These are phyloP conservation scores for Paecilomyces formosus DNA, from an alignment of 2,329 filamentous ascomycete genomes.

Conservation along the genomic window DNA sequence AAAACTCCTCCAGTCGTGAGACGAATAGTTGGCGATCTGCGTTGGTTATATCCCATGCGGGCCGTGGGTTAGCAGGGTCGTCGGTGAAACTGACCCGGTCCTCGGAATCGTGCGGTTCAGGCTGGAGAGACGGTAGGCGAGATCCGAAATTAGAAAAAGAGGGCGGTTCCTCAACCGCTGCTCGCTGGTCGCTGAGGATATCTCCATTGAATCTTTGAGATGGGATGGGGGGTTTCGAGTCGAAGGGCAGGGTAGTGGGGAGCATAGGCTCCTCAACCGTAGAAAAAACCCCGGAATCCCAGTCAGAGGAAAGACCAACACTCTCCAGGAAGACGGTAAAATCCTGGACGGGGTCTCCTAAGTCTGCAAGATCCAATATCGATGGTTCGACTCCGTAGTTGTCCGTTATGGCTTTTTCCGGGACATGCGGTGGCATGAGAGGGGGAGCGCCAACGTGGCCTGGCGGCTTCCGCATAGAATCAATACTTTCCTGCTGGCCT, in stretches of 20 bases:
- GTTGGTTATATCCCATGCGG: slow-evolving; percentile 42
- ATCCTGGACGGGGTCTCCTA: slow-evolving; percentile 43
- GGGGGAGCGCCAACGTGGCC: slow-evolving; percentile 26
- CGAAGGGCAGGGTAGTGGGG: slow-evolving; percentile 27
- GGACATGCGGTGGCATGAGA: slow-evolving; percentile 23
- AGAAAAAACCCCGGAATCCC: slow-evolving; percentile 42
- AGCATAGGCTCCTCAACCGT: slow-evolving; percentile 33
- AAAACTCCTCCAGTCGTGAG: slow-evolving; percentile 38
- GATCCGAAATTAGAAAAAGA: slow-evolving; percentile 44
- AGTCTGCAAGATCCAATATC: slow-evolving; percentile 38
- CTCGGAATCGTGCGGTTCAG: slow-evolving; percentile 38
- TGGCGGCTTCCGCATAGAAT: slow-evolving; percentile 28
- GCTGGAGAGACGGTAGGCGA: slow-evolving; percentile 40
- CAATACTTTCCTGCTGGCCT: slow-evolving; percentile 35
- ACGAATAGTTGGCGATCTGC: slow-evolving; percentile 38
- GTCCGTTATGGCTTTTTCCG: slow-evolving; percentile 33
- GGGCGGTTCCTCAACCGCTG: slow-evolving; percentile 30
- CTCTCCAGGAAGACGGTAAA: slow-evolving; percentile 43
- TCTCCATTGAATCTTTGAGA: slow-evolving; percentile 31
- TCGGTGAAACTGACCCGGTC: slow-evolving; percentile 35
- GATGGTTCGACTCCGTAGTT: slow-evolving; percentile 38
- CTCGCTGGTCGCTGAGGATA: slow-evolving; percentile 30
- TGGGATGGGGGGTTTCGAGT: slow-evolving; percentile 23
- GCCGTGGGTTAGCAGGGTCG: slow-evolving; percentile 30
- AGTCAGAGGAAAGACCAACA: slow-evolving; percentile 43